Percentiles rank a stretch among this genome's conserved stretches.
phyloP scores from a whole-genome alignment of 148 eudicot species.

The Persicaria maculosa region DNA sequence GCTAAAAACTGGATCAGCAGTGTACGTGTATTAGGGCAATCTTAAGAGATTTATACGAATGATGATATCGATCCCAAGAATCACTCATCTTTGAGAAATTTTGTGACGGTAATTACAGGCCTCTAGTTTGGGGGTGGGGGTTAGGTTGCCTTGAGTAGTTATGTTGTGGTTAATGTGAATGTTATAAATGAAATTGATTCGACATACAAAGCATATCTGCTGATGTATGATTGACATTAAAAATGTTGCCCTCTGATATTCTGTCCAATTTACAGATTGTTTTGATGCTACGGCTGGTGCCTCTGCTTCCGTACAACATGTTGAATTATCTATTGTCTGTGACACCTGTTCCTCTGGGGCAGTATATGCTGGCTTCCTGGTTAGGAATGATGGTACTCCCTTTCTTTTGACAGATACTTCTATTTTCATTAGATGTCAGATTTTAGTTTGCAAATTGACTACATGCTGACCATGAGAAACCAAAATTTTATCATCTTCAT shows the following conservation, averaged over 20 bases:
- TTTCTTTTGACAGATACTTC: conserved; percentile 8
- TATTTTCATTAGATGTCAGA: not conserved
- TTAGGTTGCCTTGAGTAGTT: not conserved
- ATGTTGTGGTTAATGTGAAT: not conserved
- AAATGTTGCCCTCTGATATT: not conserved
- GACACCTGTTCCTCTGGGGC: conserved; percentile 76
- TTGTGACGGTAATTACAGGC: not conserved
- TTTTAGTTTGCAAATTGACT: not conserved
- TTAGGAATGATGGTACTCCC: conserved; percentile 82
- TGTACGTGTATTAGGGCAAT: not conserved
- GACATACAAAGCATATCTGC: not conserved
- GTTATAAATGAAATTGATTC: not conserved
- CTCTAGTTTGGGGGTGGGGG: not conserved
- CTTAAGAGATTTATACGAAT: not conserved
- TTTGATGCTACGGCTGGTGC: conserved; percentile 87
- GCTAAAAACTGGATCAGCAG: not conserved
- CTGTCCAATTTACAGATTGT: conserved; percentile 56
- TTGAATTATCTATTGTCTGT: conserved; percentile 90
- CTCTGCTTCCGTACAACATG: conserved; percentile 86
- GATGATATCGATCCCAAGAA: not conserved
- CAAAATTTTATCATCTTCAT: not conserved
- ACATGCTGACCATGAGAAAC: not conserved
- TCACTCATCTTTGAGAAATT: not conserved
- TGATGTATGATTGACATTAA: not conserved
- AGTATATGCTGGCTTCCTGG: conserved; percentile 90